A percentile compares a stretch with the other conserved stretches of the same genome.
phyloP scores from a whole-genome alignment of 768 basidiomycete genomes.

The Russula sp. region DNA sequence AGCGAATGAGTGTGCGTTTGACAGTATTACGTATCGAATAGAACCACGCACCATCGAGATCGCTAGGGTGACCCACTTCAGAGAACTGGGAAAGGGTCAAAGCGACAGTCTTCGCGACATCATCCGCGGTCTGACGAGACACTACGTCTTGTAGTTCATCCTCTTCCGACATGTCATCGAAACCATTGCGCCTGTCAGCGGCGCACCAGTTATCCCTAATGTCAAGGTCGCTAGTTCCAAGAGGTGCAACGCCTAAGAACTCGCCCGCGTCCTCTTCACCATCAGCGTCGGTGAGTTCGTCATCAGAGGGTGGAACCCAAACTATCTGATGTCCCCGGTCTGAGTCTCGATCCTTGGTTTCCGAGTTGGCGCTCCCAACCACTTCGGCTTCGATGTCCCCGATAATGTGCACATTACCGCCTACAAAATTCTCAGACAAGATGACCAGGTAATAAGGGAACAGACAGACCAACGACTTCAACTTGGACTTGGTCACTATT shows the following conservation, averaged over 20 bases:
- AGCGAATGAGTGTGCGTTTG: background rate
- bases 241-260: conserved; percentile 5
- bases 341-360: background rate
- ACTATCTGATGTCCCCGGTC: background rate
- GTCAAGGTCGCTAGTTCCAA: conserved; percentile 21
- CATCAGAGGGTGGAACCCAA: conserved; percentile 4
- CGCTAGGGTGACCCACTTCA: background rate
- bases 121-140: background rate
- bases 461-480: background rate
- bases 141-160: conserved; percentile 9
- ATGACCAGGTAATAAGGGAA: background rate
- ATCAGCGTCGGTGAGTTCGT: conserved; percentile 12
- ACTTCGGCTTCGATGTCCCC: background rate
- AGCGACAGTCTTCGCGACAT: background rate
- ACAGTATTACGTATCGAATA: background rate
- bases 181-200: background rate
- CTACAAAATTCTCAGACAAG: conserved; percentile 3
- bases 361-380: background rate
- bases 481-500: background rate
- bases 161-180: conserved; percentile 2
- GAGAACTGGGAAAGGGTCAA: background rate
- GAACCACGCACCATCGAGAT: background rate
- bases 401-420: background rate
- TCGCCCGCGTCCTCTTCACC: conserved; percentile 11
- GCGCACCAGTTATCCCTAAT: conserved; percentile 12